Base-by-base conservation (phyloP, 805 yeast species). In the Saccharomycopsis malanga region DNA sequence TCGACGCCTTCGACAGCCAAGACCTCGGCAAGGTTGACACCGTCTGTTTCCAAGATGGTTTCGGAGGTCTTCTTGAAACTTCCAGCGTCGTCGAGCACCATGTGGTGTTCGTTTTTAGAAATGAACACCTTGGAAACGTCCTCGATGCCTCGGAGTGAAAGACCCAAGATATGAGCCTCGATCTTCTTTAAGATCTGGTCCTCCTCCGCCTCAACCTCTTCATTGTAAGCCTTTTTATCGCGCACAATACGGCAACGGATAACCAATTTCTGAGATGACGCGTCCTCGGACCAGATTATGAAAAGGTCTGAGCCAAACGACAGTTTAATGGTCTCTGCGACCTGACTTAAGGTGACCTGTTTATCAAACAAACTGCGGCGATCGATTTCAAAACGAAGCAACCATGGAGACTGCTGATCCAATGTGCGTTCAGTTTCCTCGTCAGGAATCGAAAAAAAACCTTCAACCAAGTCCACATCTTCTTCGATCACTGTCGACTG, bases 341-440 rank as follows among this genome's bases (percentile, higher is more conserved):
- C 98, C 70, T 93, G 96, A 55, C 94, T 86, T 97, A 94, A 93
- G 3, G 96, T 87, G 63, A 93, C 76, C 66, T 93, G 96, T 67
- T 93, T 88, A 71, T 93, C 98, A 61, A 91, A 83, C 97, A 93
- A 89, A 69, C 91, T 91, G 34, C 98, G 96, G 74, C 98, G 93
- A 68, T 94, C 98, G 49, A 93, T 74, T 67, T 93, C 98, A 51
- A 93, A 73, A 74, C 99, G 89, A 59, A 93, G 73, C 57, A 93
- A 71, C 99, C 99, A 93, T 50, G 98, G 99, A 3, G 96, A 87
- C 68, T 94, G 98, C 63, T 85, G 87, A 60, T 88, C 95, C 49
- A 93, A 72, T 5, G 89, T 83, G 53, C 87, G 91, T 68, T 91
- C 98, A 39, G 91, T 95, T 63, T 87, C 93, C 61, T 93, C 98